A percentile compares a stretch with the other conserved stretches of the same genome.
These are phyloP conservation scores for Spathaspora sp. DNA, from an alignment of 1,139 yeast species.

Conservation along the genomic window DNA sequence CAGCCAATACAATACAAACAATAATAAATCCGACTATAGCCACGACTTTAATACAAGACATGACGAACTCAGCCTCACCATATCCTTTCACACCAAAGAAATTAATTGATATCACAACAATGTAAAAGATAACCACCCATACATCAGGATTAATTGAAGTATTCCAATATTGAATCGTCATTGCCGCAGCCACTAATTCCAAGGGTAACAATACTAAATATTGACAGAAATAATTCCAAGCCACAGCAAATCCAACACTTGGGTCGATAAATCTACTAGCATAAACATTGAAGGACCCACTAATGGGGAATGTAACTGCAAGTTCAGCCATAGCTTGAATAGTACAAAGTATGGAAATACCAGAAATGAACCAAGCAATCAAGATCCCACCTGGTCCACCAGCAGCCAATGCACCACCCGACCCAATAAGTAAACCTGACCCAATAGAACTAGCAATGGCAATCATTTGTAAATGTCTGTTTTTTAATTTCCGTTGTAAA, in stretches of 20 bases:
- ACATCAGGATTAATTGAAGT: conserved; percentile 38
- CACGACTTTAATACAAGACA: conserved; percentile 37
- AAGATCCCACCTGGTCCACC: conserved; percentile 72
- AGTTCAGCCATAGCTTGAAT: conserved; percentile 45
- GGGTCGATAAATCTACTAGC: conserved; percentile 43
- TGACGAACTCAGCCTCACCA: conserved; percentile 45
- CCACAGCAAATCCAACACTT: conserved; percentile 43
- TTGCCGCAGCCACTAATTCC: conserved; percentile 42
- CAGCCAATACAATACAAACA: conserved; percentile 39
- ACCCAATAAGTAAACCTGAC: conserved; percentile 36
- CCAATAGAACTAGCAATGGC: conserved; percentile 87
- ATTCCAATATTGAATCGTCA: conserved; percentile 43
- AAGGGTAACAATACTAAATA: conserved; percentile 32
- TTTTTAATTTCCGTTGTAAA: conserved; percentile 34
- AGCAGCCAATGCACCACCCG: conserved; percentile 38
- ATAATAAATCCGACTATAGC: conserved; percentile 43
- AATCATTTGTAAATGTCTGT: conserved; percentile 55
- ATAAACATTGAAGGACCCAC: conserved; percentile 41
- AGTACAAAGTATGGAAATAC: conserved; percentile 29
- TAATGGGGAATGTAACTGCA: conserved; percentile 39
- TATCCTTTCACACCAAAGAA: conserved; percentile 43
- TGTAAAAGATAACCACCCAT: conserved; percentile 39
- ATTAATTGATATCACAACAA: conserved; percentile 35
- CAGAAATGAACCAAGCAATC: conserved; percentile 44
- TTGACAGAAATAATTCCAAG: conserved; percentile 45